Conservation (phyloP, 208 protist species). For the Trichomonas vaginalis region DNA sequence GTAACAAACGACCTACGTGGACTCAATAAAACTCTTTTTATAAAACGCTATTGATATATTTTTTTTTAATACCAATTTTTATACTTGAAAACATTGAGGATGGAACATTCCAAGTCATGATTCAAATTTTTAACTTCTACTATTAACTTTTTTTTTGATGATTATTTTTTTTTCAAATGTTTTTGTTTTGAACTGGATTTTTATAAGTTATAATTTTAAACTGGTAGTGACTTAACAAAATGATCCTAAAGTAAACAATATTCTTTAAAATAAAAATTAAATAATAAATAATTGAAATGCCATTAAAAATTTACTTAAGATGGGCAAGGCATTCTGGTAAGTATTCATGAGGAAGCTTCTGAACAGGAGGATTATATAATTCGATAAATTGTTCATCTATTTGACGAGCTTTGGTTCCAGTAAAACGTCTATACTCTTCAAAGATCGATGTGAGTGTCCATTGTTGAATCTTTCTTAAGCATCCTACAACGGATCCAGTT, state of each 20-base stretch:
- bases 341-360: background rate
- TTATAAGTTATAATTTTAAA: background rate
- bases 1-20: background rate
- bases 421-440: conserved; percentile 37
- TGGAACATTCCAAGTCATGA: background rate
- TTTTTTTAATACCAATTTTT: background rate
- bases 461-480: conserved; percentile 31
- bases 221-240: no score
- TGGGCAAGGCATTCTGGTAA: background rate
- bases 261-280: no score
- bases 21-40: background rate
- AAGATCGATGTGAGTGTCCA: conserved; percentile 38
- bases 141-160: background rate
- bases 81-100: background rate
- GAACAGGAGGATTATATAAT: conserved; percentile 27
- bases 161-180: background rate
- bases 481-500: conserved; percentile 38
- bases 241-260: no score
- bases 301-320: background rate
- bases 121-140: background rate
- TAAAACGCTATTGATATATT: background rate
- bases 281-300: no score
- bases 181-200: background rate
- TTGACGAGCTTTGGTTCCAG: conserved; percentile 26
- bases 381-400: conserved; percentile 42